phyloP scores from a whole-genome alignment of 345 rosid species.

The Gossypioides kirkii region DNA sequence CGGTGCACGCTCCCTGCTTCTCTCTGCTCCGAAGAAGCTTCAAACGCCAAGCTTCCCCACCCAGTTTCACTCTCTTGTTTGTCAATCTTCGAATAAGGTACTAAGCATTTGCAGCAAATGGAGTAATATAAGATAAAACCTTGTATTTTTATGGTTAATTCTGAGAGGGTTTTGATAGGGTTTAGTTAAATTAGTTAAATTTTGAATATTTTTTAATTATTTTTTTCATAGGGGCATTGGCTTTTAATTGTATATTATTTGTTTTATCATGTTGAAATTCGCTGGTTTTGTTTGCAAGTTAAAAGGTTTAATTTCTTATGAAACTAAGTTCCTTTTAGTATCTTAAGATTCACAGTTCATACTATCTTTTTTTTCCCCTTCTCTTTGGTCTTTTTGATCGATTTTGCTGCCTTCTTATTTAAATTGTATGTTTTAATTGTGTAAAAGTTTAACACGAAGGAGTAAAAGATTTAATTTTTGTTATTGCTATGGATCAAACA shows the following conservation, averaged over 20 bases:
- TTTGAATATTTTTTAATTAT: not conserved
- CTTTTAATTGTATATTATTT: not conserved
- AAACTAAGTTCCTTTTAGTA: not conserved
- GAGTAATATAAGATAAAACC: not conserved
- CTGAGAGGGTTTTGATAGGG: slow-evolving; percentile 40
- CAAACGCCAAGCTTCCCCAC: slow-evolving; percentile 28
- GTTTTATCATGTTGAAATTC: not conserved
- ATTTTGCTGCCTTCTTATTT: not conserved
- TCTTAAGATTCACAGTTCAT: not conserved
- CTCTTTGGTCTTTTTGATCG: not conserved
- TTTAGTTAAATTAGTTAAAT: slow-evolving; percentile 19
- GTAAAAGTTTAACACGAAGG: not conserved
- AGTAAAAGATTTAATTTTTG: not conserved
- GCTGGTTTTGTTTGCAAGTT: not conserved
- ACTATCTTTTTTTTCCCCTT: not conserved
- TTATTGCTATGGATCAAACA: not conserved
- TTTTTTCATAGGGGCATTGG: not conserved
- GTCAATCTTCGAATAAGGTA: slow-evolving; percentile 37
- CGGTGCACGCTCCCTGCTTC: slow-evolving; percentile 38
- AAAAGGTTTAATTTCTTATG: not conserved
- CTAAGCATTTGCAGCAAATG: not conserved
- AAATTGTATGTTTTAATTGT: not conserved
- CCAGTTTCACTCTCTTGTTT: slow-evolving; percentile 35
- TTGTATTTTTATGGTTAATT: not conserved
- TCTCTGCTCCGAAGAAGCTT: slow-evolving; percentile 31